Evolutionary conservation across 257 asterid species (phyloP), one percentile per base, ranked within the genome.

Genomic region (Ehretia macrophylla): DNA sequence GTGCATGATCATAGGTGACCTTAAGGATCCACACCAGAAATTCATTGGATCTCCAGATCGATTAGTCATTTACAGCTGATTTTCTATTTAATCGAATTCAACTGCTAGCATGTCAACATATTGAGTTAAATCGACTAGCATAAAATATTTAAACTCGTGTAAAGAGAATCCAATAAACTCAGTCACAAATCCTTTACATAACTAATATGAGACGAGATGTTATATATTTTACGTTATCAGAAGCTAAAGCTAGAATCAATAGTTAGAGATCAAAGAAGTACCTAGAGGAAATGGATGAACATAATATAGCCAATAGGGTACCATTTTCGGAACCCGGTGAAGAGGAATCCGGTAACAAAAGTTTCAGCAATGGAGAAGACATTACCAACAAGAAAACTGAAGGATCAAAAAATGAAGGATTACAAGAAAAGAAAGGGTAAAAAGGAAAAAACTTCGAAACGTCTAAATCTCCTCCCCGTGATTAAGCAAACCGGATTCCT

Each of bases 401-500:
- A 66, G n/a, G 62, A 51, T 62, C 64, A 72, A 55, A 63, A 67
- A 72, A 59, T 39, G 32, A 27, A 20, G 6, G 35, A 46, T 49
- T 62, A 45, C 17, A 21, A 68, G 55, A 58, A 63, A 54, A 70
- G 64, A 55, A 53, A 42, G 57, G 60, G 38, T 22, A 10, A 50
- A 40, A 17, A 32, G 5, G 3, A 11, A 58, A 74, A 70, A 63
- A 45, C 62, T 67, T 48, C 22, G 68, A 72, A 69, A 58, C 40
- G 32, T 55, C 61, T 19, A 76, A 55, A 32, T 46, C 46, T 67
- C 64, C 70, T 64, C 65, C 72, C 53, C 62, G 64, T 59, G 66
- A 44, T 49, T 62, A 22, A 69, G 76, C 59, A 48, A 67, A 75
- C 76, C 79, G 74, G 82, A 80, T 83, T 84, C 88, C 59, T 69